Percentiles rank a stretch among this genome's conserved stretches.
Evolutionary conservation across 1,284 basidiomycete genomes (phyloP).

Genomic region (Laetiporus sulphureus): DNA sequence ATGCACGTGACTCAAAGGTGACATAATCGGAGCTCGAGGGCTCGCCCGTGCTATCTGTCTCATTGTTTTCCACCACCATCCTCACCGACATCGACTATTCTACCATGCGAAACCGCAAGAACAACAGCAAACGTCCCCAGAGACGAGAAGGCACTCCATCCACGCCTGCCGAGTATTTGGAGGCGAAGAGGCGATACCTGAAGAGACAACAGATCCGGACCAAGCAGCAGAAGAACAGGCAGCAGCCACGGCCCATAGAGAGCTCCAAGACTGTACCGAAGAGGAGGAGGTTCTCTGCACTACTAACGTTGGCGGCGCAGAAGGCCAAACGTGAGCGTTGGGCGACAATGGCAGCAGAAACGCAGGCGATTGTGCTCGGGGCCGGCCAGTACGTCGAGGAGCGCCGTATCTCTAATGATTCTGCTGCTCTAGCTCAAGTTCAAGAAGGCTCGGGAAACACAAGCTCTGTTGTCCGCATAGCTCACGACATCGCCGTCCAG

Average conservation of each 20-base stretch:
- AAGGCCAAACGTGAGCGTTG: slow-evolving; percentile 20
- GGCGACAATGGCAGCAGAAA: slow-evolving; percentile 32
- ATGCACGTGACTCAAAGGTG: too few species aligned
- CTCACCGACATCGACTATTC: too few species aligned
- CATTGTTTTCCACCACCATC: too few species aligned
- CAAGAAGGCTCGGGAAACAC: not conserved
- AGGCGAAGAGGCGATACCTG: not conserved
- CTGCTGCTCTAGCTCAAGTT: slow-evolving; percentile 16
- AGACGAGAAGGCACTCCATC: not conserved
- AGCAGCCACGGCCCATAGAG: not conserved
- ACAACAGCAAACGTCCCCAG: too few species aligned
- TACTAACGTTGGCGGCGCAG: slow-evolving; percentile 9
- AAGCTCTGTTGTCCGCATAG: slow-evolving; percentile 9
- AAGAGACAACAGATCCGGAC: slow-evolving; percentile 10
- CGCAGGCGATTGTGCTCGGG: slow-evolving; percentile 34
- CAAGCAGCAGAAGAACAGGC: slow-evolving; percentile 1
- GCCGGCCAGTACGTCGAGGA: slow-evolving; percentile 41
- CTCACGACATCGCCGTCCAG: slow-evolving; percentile 33
- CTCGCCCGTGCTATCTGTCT: too few species aligned
- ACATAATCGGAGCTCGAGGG: too few species aligned
- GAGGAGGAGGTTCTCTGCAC: too few species aligned
- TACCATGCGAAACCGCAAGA: too few species aligned
- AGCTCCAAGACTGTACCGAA: too few species aligned
- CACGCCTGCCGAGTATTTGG: not conserved
- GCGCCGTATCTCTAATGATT: slow-evolving; percentile 20